Conservation (phyloP, 768 basidiomycete species). For the Nidularia sp. region DNA sequence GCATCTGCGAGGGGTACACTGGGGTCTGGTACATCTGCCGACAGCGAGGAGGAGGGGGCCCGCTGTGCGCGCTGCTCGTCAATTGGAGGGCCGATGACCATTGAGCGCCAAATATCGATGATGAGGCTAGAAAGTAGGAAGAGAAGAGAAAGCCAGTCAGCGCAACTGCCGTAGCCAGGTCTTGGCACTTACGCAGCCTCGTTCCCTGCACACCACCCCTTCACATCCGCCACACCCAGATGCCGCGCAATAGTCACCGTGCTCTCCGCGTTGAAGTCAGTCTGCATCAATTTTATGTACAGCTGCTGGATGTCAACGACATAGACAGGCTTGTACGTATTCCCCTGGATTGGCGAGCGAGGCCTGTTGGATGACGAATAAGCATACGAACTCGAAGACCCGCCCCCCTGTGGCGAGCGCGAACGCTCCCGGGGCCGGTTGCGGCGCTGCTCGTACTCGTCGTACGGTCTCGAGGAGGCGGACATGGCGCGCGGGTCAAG, state of each 20-base stretch:
- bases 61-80: conserved; percentile 33
- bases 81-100: conserved; percentile 40
- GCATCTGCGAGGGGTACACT: too few species aligned
- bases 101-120: conserved; percentile 40
- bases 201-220: conserved; percentile 45
- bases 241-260: conserved; percentile 28
- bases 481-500: not conserved
- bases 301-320: conserved; percentile 37
- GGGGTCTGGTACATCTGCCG: too few species aligned
- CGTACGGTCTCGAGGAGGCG: not conserved
- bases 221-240: conserved; percentile 24
- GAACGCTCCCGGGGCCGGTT: conserved; percentile 11
- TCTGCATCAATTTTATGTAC: conserved; percentile 34
- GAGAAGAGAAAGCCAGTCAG: not conserved
- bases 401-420: not conserved
- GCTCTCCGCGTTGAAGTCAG: conserved; percentile 4
- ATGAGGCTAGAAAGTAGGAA: conserved; percentile 22
- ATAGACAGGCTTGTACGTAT: conserved; percentile 23
- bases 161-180: not conserved
- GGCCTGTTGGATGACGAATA: not conserved
- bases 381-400: too few species aligned
- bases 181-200: conserved; percentile 40
- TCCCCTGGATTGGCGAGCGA: not conserved
- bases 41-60: too few species aligned
- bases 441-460: not conserved